Percentiles rank a stretch among this genome's conserved stretches.
These are phyloP conservation scores for Colletotrichum endophyticum DNA, from an alignment of 2,329 filamentous ascomycete species.

Conservation along the genomic window DNA sequence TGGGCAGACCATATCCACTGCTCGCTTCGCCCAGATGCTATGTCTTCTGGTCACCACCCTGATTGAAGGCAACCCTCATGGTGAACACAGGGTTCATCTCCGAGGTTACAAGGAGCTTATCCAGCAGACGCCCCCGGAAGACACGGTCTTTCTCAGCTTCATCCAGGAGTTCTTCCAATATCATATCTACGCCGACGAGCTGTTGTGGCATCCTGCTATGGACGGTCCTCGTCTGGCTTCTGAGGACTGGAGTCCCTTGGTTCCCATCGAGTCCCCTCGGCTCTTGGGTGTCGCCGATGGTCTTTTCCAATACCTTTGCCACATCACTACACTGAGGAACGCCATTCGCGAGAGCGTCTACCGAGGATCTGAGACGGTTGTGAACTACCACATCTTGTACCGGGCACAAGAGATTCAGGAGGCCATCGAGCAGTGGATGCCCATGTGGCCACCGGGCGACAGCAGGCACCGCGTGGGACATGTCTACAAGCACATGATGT, in stretches of 20 bases:
- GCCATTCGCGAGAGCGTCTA: conserved; percentile 72
- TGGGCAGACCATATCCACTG: conserved; percentile 53
- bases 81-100: conserved; percentile 82
- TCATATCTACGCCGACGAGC: conserved; percentile 71
- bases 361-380: conserved; percentile 65
- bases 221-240: conserved; percentile 41
- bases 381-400: conserved; percentile 76
- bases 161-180: conserved; percentile 86
- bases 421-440: conserved; percentile 76
- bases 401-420: conserved; percentile 78
- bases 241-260: conserved; percentile 47
- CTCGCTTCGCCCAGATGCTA: conserved; percentile 67
- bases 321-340: conserved; percentile 80
- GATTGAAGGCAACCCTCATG: conserved; percentile 60
- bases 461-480: conserved; percentile 60
- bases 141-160: conserved; percentile 69
- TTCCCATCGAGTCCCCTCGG: conserved; percentile 52
- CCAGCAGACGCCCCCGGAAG: conserved; percentile 61
- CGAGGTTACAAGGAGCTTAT: conserved; percentile 77
- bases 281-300: conserved; percentile 84
- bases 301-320: conserved; percentile 77
- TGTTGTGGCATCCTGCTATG: conserved; percentile 54
- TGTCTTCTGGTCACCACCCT: conserved; percentile 64
- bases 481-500: conserved; percentile 70
- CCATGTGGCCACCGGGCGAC: conserved; percentile 63